Conservation (phyloP, 2,329 filamentous ascomycete genomes). For the Fonsecaea multimorphosa region DNA sequence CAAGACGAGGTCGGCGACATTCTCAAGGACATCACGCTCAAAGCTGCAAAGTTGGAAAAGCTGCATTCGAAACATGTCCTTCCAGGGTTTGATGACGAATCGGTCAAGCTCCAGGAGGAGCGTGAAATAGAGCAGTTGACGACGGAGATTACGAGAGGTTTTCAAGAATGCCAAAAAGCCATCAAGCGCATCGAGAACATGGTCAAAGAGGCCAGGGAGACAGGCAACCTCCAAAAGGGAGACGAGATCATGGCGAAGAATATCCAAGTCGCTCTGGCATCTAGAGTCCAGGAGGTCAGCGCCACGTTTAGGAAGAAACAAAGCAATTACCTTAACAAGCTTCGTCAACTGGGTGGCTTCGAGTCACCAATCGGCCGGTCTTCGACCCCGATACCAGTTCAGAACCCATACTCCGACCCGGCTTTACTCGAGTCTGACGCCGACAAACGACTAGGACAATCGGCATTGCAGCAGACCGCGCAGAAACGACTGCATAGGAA, state of each 20-base stretch:
- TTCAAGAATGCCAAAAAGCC: constrained; percentile 86
- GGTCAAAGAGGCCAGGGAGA: constrained; percentile 78
- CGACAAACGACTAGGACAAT: constrained; percentile 89
- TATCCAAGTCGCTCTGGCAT: constrained; percentile 87
- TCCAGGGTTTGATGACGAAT: constrained; percentile 95
- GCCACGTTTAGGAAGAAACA: constrained; percentile 96
- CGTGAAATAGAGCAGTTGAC: constrained; percentile 88
- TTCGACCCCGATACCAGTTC: constrained; percentile 52
- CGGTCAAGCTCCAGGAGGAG: constrained; percentile 84
- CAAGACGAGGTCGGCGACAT: constrained; percentile 91
- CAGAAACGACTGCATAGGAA: constrained; percentile 68
- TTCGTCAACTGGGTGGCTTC: constrained; percentile 73
- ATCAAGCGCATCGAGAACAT: constrained; percentile 88
- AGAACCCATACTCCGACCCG: constrained; percentile 78
- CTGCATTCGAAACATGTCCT: constrained; percentile 97
- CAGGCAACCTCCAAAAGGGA: constrained; percentile 72
- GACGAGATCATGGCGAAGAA: constrained; percentile 97
- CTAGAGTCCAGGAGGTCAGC: constrained; percentile 88
- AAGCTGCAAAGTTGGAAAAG: constrained; percentile 84
- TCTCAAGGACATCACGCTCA: constrained; percentile 77
- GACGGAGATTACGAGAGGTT: constrained; percentile 84
- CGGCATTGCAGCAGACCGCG: constrained; percentile 79
- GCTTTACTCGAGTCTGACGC: constrained; percentile 92
- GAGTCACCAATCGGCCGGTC: constrained; percentile 53
- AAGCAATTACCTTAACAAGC: constrained; percentile 90